Conservation (phyloP, 2,329 filamentous ascomycete species). For the Fusarium falciforme region DNA sequence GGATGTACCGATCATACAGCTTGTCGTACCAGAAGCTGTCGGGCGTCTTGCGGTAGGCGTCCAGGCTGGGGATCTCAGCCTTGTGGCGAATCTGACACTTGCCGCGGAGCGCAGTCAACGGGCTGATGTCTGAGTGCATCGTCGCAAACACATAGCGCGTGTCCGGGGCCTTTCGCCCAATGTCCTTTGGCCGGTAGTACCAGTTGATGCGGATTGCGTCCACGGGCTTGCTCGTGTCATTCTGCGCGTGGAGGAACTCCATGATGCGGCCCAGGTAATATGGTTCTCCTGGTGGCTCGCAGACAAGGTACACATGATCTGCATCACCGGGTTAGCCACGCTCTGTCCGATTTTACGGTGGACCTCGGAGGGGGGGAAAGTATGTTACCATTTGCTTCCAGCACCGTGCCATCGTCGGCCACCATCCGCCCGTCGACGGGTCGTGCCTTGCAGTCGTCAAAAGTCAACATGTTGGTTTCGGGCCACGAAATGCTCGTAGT, state of each 20-base stretch:
- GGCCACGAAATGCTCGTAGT: slow-evolving; percentile 57
- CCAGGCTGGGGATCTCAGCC: slow-evolving; percentile 84
- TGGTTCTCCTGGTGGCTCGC: slow-evolving; percentile 95
- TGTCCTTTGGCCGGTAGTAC: slow-evolving; percentile 97
- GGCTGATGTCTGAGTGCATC: slow-evolving; percentile 98
- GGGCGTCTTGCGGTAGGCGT: slow-evolving; percentile 84
- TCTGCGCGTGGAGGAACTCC: slow-evolving; percentile 91
- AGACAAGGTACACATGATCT: slow-evolving; percentile 93
- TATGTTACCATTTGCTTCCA: slow-evolving; percentile 90
- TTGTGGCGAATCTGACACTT: slow-evolving; percentile 93
- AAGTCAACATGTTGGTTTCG: slow-evolving; percentile 89
- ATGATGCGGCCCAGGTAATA: slow-evolving; percentile 98
- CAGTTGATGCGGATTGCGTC: slow-evolving; percentile 95
- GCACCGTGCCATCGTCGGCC: slow-evolving; percentile 89
- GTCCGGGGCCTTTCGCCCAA: slow-evolving; percentile 91
- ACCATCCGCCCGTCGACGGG: slow-evolving; percentile 82
- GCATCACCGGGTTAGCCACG: slow-evolving; percentile 50
- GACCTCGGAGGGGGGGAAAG: slow-evolving; percentile 18
- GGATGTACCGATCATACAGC: slow-evolving; percentile 97
- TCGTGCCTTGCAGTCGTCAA: slow-evolving; percentile 76
- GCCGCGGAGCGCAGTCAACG: slow-evolving; percentile 89
- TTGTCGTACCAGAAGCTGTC: slow-evolving; percentile 98
- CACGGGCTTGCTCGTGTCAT: slow-evolving; percentile 77
- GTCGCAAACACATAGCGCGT: slow-evolving; percentile 92
- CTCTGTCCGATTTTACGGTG: slow-evolving; percentile 37